Evolutionary conservation across 2,329 filamentous ascomycete species (phyloP).

Genomic region (Hypoxylon sp.): DNA sequence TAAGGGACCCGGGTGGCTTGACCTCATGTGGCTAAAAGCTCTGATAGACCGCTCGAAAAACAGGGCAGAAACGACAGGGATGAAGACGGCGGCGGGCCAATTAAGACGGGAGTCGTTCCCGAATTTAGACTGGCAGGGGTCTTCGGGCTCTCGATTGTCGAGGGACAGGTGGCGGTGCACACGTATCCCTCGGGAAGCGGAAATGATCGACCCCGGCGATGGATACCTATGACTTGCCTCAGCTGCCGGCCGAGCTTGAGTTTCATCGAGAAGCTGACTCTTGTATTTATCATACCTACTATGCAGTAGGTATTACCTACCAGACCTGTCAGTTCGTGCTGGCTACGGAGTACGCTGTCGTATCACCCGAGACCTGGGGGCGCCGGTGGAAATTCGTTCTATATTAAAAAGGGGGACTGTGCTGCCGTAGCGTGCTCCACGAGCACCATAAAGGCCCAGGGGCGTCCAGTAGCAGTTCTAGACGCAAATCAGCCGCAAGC

Average conservation of each 20-base stretch:
- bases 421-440: slow-evolving; percentile 24
- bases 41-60: slow-evolving; percentile 37
- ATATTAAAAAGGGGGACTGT: no score
- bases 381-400: neutral
- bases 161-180: slow-evolving; percentile 44
- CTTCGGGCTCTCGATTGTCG: slow-evolving; percentile 15
- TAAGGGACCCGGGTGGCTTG: slow-evolving; percentile 44
- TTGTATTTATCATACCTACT: neutral
- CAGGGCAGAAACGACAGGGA: slow-evolving; percentile 38
- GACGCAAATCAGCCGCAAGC: neutral
- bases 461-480: no score
- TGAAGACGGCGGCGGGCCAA: slow-evolving; percentile 25
- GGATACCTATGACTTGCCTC: slow-evolving; percentile 18
- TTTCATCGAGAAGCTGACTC: slow-evolving; percentile 13
- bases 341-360: neutral
- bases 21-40: slow-evolving; percentile 43
- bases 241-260: slow-evolving; percentile 2
- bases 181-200: slow-evolving; percentile 34
- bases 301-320: no score
- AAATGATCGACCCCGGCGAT: slow-evolving; percentile 35
- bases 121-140: slow-evolving; percentile 27
- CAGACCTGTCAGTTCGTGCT: slow-evolving; percentile 6
- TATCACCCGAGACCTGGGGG: slow-evolving; percentile 5
- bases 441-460: slow-evolving; percentile 15
- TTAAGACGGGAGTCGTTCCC: slow-evolving; percentile 26